These are phyloP conservation scores for Alternaria rosae DNA, from an alignment of 2,329 filamentous ascomycete genomes.

Conservation along the genomic window DNA sequence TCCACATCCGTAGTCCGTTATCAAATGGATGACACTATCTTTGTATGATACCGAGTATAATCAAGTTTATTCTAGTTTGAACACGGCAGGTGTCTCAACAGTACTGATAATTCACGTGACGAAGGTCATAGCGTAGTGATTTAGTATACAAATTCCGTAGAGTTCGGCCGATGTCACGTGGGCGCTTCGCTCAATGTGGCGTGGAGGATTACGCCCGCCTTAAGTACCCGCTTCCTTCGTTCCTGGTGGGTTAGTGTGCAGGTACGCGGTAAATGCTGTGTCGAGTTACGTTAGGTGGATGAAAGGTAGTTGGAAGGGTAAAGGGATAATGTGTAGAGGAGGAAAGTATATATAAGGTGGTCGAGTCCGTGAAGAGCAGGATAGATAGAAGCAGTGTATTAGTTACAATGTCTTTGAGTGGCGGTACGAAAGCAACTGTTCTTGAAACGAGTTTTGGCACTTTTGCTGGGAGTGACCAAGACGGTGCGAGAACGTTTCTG, in stretches of 20 bases:
- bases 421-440: not conserved
- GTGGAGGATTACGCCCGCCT: not conserved
- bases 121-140: not conserved
- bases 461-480: conserved; percentile 17
- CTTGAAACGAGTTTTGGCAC: conserved; percentile 17
- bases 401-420: not conserved
- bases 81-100: not conserved
- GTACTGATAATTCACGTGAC: not conserved
- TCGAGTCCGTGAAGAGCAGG: not conserved
- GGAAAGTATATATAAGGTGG: not conserved
- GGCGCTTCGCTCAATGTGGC: not conserved
- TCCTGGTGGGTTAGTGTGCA: not conserved
- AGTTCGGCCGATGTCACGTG: conserved; percentile 9
- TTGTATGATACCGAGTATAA: not conserved
- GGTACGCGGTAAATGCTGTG: not conserved
- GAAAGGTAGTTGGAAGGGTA: not conserved
- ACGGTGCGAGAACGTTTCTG: conserved; percentile 35
- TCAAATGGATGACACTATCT: not conserved
- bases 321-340: no score
- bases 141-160: not conserved
- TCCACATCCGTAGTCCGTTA: not conserved
- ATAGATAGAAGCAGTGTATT: not conserved
- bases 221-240: not conserved
- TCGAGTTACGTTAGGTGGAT: not conserved
- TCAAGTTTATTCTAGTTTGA: not conserved